These are phyloP conservation scores for Chlorencoelia australis DNA, from an alignment of 2,329 filamentous ascomycete species.

Conservation along the genomic window DNA sequence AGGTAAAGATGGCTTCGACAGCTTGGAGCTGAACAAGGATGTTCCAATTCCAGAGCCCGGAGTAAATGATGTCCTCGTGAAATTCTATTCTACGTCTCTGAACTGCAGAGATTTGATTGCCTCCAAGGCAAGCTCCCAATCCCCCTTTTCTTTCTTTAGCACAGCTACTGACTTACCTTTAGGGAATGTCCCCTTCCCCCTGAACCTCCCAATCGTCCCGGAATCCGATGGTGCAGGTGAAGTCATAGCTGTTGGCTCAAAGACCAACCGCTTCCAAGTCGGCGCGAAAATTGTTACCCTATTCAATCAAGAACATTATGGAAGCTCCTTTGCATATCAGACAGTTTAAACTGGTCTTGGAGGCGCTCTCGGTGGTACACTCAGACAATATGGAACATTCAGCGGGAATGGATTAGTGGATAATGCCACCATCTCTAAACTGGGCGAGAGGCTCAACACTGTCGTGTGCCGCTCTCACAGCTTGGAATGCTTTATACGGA, in stretches of 20 bases:
- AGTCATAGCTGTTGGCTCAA: slow-evolving; percentile 40
- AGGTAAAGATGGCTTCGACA: slow-evolving; percentile 38
- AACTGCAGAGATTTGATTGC: slow-evolving; percentile 32
- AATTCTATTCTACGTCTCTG: slow-evolving; percentile 32
- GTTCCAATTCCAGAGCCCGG: slow-evolving; percentile 31
- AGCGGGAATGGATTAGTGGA: slow-evolving; percentile 48
- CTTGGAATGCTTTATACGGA: slow-evolving; percentile 49
- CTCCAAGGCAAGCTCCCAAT: slow-evolving; percentile 19
- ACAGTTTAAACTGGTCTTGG: slow-evolving; percentile 41
- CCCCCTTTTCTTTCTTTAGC: not conserved
- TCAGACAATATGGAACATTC: slow-evolving; percentile 39
- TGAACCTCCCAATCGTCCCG: slow-evolving; percentile 21
- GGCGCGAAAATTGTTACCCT: slow-evolving; percentile 50
- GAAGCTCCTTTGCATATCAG: slow-evolving; percentile 15
- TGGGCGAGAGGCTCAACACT: slow-evolving; percentile 40
- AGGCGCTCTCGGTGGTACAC: slow-evolving; percentile 39
- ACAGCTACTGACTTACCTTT: not conserved
- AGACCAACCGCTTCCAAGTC: slow-evolving; percentile 47
- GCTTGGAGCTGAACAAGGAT: slow-evolving; percentile 34
- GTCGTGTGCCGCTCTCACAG: slow-evolving; percentile 42
- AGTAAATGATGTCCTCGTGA: slow-evolving; percentile 46
- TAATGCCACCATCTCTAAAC: slow-evolving; percentile 40
- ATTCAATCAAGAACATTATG: slow-evolving; percentile 38
- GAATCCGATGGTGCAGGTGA: slow-evolving; percentile 35
- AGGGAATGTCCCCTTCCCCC: slow-evolving; percentile 21